Base-by-base conservation (phyloP, 2,329 filamentous ascomycete genomes). In the Xylariaceae sp. region DNA sequence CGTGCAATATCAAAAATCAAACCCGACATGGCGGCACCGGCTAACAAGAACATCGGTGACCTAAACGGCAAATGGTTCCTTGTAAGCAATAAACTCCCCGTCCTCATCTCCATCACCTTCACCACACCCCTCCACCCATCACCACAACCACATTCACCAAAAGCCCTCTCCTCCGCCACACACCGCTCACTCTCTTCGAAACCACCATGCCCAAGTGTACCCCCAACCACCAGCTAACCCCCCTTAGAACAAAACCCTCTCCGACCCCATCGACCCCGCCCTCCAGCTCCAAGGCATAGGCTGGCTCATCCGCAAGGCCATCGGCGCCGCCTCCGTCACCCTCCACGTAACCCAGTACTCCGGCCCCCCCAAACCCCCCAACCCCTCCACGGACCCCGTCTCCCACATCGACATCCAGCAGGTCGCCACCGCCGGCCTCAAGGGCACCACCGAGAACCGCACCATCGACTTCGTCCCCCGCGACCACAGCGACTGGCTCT, bases 401-500 rank as follows among this genome's bases (percentile, higher is more conserved):
- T 69, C 72, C 43, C 80, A 84, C 67, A 76, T 93, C 64, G 77
- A 86, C 64, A 82, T 89, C 59, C 76, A 80, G 43, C 88, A 94
- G 68, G 71, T 76, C 35, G 72, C 78, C 29, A 87, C 85, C 8
- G 87, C 82, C 45, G 84, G 82, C 41, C 70, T 94, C 49, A 78
- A 78, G 57, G 82, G 79, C 54, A 89, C 70, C 37, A 59, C 68
- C 32, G 78, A 81, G 71, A 61, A 64, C 49, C 76, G 78, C 44
- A 74, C 69, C 58, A 55, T 76, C 39, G 76, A 81, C 67, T 57
- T 64, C 60, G 53, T 52, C 40, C 63, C 53, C 52, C 81, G 84
- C 53, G 75, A 78, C 48, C 87, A 90, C 69, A 69, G 68, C 18
- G 89, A 95, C 70, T 83, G 81, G 72, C 77, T 95, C 51, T 95